Conservation (phyloP, 352 stramenopile genomes). For the Peronospora farinosa region DNA sequence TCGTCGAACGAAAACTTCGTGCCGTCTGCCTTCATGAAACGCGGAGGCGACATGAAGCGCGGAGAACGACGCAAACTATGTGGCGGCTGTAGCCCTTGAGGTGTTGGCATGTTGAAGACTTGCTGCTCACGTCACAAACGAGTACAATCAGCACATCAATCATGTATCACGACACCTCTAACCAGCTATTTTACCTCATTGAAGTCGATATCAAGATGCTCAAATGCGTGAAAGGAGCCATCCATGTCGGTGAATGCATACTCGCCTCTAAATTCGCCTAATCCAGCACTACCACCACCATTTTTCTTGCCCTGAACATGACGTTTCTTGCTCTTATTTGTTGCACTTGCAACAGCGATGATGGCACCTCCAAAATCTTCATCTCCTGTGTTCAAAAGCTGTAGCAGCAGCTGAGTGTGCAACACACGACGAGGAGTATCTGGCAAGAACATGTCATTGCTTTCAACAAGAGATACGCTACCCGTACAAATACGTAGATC, state of each 20-base stretch:
- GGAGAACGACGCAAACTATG: slow-evolving; percentile 72
- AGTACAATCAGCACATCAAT: slow-evolving; percentile 5
- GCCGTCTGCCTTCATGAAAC: slow-evolving; percentile 63
- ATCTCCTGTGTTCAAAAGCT: slow-evolving; percentile 57
- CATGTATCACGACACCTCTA: background rate
- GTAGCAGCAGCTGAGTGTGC: slow-evolving; percentile 75
- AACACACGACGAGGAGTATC: slow-evolving; percentile 67
- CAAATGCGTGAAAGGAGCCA: slow-evolving; percentile 64
- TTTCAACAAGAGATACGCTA: slow-evolving; percentile 28
- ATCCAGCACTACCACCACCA: slow-evolving; percentile 1
- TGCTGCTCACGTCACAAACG: slow-evolving; percentile 34
- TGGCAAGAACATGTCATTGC: slow-evolving; percentile 64
- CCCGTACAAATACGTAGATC: slow-evolving; percentile 74
- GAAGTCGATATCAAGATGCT: slow-evolving; percentile 84
- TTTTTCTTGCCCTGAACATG: slow-evolving; percentile 27
- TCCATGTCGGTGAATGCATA: slow-evolving; percentile 53
- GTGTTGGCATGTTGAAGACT: slow-evolving; percentile 76
- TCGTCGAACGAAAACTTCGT: slow-evolving; percentile 85
- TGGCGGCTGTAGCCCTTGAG: slow-evolving; percentile 47
- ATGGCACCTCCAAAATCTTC: slow-evolving; percentile 29
- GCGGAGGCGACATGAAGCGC: slow-evolving; percentile 57
- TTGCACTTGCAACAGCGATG: slow-evolving; percentile 25
- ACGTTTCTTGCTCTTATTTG: slow-evolving; percentile 64
- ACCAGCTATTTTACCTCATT: slow-evolving; percentile 44
- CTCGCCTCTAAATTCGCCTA: slow-evolving; percentile 13